Evolutionary conservation across 129 eudicot genomes (phyloP).

Genomic region (Centaurea solstitialis): DNA sequence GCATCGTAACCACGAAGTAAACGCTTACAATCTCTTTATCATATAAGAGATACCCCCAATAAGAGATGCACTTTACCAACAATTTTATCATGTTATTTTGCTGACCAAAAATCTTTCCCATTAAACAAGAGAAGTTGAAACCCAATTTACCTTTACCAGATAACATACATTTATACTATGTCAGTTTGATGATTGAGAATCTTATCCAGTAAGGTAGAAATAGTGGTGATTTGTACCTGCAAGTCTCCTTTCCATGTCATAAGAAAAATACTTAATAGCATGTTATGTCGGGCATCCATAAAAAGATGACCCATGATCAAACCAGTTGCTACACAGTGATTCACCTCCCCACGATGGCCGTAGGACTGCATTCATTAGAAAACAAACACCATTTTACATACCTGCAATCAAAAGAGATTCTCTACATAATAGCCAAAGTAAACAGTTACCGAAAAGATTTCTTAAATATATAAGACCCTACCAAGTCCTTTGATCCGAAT

Average conservation of each 20-base stretch:
- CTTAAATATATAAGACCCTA: neutral
- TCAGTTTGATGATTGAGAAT: too few species aligned
- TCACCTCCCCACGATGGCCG: neutral
- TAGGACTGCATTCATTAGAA: too few species aligned
- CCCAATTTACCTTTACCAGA: neutral
- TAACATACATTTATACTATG: neutral
- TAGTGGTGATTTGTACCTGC: neutral
- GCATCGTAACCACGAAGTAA: too few species aligned
- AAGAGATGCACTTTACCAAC: neutral
- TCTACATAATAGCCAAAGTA: neutral
- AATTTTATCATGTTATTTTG: too few species aligned
- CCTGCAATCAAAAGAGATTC: neutral
- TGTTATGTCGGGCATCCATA: neutral
- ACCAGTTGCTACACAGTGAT: neutral
- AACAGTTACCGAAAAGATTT: neutral
- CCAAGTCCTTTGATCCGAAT: neutral
- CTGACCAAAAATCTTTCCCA: neutral
- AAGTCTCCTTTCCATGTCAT: neutral
- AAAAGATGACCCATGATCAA: neutral
- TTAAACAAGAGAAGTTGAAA: neutral
- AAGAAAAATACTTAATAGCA: neutral
- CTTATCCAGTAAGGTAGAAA: neutral
- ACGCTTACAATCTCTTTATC: neutral
- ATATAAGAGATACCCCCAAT: neutral
- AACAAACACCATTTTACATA: neutral